Evolutionary conservation across 2,329 filamentous ascomycete species (phyloP).

Genomic region (Ophiostoma populinum): DNA sequence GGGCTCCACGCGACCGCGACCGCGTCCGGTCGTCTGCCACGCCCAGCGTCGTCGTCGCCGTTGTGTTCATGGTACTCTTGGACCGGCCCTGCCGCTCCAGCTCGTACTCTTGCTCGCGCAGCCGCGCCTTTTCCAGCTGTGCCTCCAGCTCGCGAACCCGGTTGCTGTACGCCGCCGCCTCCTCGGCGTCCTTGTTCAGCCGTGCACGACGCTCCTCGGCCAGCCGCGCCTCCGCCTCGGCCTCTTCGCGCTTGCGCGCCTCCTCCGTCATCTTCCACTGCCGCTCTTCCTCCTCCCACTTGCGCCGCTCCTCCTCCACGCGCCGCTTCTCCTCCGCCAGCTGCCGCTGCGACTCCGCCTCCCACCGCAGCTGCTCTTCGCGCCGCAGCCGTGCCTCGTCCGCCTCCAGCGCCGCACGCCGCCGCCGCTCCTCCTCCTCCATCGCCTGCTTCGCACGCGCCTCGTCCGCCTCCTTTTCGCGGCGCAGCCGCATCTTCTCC

Average conservation of each 20-base stretch:
- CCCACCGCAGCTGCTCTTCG: conserved; percentile 51
- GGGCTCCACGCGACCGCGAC: conserved; percentile 10
- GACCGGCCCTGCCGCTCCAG: conserved; percentile 31
- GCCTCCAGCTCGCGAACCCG: conserved; percentile 69
- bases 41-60: conserved; percentile 6
- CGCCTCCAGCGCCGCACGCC: conserved; percentile 28
- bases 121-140: conserved; percentile 43
- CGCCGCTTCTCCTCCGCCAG: conserved; percentile 40
- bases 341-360: conserved; percentile 42
- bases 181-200: conserved; percentile 26
- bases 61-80: too few species aligned
- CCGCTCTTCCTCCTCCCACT: conserved; percentile 49
- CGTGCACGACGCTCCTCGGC: conserved; percentile 48
- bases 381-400: conserved; percentile 44
- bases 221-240: conserved; percentile 49
- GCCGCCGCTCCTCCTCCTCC: conserved; percentile 30
- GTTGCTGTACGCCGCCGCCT: conserved; percentile 32
- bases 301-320: conserved; percentile 40
- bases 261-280: conserved; percentile 55
- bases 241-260: conserved; percentile 52
- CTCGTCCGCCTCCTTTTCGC: conserved; percentile 38
- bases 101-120: conserved; percentile 47
- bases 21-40: conserved; percentile 9
- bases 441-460: conserved; percentile 37
- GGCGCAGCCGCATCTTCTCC: conserved; percentile 60